These are phyloP conservation scores for Cyberlindnera xishuangbannaensis DNA, from an alignment of 805 yeast genomes.

Conservation along the genomic window DNA sequence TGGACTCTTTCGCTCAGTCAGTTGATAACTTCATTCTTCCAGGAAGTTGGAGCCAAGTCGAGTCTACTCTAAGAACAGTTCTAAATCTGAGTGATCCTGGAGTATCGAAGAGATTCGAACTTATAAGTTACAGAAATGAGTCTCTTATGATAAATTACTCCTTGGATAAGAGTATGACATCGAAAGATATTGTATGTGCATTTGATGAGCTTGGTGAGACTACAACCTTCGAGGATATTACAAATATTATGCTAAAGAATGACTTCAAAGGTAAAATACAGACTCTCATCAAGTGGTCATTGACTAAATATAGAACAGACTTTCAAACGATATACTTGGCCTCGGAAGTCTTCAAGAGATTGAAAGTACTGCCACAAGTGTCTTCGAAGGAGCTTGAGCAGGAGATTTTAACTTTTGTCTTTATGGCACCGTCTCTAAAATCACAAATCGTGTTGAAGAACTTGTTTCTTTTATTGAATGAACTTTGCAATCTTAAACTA, in stretches of 20 bases:
- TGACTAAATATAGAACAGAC: slow-evolving; percentile 25
- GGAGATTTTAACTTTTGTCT: slow-evolving; percentile 30
- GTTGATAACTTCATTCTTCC: slow-evolving; percentile 60
- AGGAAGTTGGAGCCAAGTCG: slow-evolving; percentile 51
- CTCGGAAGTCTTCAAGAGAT: slow-evolving; percentile 12
- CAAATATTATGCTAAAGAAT: slow-evolving; percentile 21
- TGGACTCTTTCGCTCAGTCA: slow-evolving; percentile 28
- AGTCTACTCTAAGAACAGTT: slow-evolving; percentile 40
- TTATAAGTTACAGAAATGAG: slow-evolving; percentile 64
- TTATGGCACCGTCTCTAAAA: slow-evolving; percentile 26
- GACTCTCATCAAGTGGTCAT: slow-evolving; percentile 34
- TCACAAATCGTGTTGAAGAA: slow-evolving; percentile 27
- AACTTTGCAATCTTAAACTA: slow-evolving; percentile 34
- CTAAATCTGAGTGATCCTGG: slow-evolving; percentile 29
- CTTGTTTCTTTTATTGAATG: slow-evolving; percentile 41
- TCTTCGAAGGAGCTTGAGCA: slow-evolving; percentile 31
- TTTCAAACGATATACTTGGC: slow-evolving; percentile 12
- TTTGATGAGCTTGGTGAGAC: slow-evolving; percentile 32
- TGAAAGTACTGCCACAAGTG: slow-evolving; percentile 12
- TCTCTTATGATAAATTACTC: slow-evolving; percentile 52
- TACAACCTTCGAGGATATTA: slow-evolving; percentile 28
- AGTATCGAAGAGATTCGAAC: slow-evolving; percentile 44
- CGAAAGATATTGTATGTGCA: slow-evolving; percentile 27
- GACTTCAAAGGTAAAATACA: slow-evolving; percentile 34
- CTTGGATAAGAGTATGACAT: slow-evolving; percentile 16